phyloP scores from a whole-genome alignment of 1,284 basidiomycete species.

The Cystobasidium sp. region DNA sequence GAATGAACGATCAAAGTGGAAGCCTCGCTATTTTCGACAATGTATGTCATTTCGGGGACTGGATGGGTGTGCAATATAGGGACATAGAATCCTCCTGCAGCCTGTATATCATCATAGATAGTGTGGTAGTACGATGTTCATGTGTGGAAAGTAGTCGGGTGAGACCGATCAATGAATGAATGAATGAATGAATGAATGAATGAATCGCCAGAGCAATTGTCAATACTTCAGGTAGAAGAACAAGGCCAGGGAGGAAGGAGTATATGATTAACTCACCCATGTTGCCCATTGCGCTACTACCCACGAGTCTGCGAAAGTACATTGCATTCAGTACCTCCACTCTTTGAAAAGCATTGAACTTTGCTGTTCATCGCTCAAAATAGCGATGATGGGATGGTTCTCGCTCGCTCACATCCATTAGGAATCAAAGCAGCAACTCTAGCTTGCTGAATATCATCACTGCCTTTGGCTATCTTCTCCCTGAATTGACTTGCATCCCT shows the following conservation, averaged over 20 bases:
- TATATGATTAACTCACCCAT: slow-evolving; percentile 19
- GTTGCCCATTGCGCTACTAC: slow-evolving; percentile 45
- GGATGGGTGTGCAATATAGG: slow-evolving; percentile 55
- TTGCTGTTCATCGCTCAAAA: slow-evolving; percentile 1
- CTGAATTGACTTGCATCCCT: slow-evolving; percentile 34
- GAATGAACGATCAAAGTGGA: slow-evolving; percentile 52
- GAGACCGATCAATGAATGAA: slow-evolving; percentile 1
- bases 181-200: too few relatives aligned
- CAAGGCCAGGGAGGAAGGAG: background rate
- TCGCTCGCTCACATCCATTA: slow-evolving; percentile 41
- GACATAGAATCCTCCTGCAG: slow-evolving; percentile 54
- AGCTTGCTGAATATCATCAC: slow-evolving; percentile 35
- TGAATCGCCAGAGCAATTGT: too few relatives aligned
- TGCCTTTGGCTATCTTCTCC: slow-evolving; percentile 24
- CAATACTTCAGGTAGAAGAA: background rate
- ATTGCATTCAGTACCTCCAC: background rate
- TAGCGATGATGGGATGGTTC: background rate
- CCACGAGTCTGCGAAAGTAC: slow-evolving; percentile 27
- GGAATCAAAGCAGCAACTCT: slow-evolving; percentile 39
- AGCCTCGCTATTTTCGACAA: slow-evolving; percentile 53
- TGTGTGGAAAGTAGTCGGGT: background rate
- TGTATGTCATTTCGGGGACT: slow-evolving; percentile 55
- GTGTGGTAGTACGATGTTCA: too few relatives aligned
- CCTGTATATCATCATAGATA: slow-evolving; percentile 45
- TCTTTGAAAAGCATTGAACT: background rate